Base-by-base conservation (phyloP, 2,329 filamentous ascomycete species). In the Alternaria solani region DNA sequence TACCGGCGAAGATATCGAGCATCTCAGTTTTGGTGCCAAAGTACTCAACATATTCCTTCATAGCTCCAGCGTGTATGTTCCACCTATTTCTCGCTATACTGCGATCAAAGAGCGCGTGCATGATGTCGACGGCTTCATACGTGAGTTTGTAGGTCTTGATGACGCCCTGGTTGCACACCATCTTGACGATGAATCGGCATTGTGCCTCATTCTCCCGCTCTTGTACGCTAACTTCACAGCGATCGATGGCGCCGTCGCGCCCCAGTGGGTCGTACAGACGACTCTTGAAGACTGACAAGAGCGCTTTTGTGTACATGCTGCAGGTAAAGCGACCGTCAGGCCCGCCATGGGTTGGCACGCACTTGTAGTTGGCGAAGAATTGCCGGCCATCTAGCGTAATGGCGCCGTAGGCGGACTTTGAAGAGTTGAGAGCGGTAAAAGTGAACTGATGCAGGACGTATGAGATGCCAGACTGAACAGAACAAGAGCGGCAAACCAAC, bases 11-110 rank as follows among this genome's bases (percentile, higher is more conserved):
- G 64, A 94, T 89, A 67, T 94, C 91, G 2, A 94, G 84, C 66
- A 93, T 89, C 75, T 94, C 91, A 32, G 92, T 92, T 5, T 90
- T 91, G 1, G 90, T 89, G 0, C 91, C 90, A 71, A 94, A 94
- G 72, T 93, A 91, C 61, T 94, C 91, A 79, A 92, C 89, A 62
- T 93, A 86, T 69, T 93, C 90, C 62, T 89, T 87, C 52, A 94
- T 79, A 0, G 89, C 89, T 59, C 87, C 84, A 3, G 91, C 89
- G 16, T 89, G 87, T 58, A 94, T 92, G 11, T 84, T 85, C 91
- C 91, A 94, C 60, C 85, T 84, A 62, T 93, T 91, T 1, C 82
- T 82, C 1, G 90, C 89, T 56, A 88, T 85, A 30, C 85, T 84
- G 52, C 82, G 86, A 74, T 90, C 87, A 75, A 94, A 94, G 49